These are phyloP conservation scores for Mycena epipterygia DNA, from an alignment of 768 basidiomycete genomes.

Conservation along the genomic window DNA sequence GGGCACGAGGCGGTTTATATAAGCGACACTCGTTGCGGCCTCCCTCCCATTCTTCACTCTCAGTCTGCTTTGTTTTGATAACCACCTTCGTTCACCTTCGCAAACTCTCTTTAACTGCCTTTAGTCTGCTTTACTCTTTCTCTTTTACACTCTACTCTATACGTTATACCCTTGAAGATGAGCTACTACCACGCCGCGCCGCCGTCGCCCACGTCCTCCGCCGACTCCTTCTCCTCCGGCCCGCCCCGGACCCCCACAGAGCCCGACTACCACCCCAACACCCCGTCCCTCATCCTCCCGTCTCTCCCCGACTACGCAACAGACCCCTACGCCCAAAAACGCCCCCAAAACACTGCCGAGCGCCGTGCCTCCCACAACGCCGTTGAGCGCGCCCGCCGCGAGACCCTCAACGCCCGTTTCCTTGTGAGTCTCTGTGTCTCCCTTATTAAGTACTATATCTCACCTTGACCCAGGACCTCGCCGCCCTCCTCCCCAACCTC, in stretches of 20 bases:
- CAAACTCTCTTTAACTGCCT: constrained; percentile 37
- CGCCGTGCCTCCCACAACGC: constrained; percentile 86
- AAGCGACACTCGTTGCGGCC: constrained; percentile 2
- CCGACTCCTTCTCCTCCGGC: constrained; percentile 33
- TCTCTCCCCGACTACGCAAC: constrained; percentile 33
- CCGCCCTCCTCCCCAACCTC: constrained; percentile 77
- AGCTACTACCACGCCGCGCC: constrained; percentile 30
- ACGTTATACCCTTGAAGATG: constrained; percentile 23
- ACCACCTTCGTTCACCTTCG: constrained; percentile 26
- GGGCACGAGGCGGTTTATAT: constrained; percentile 1
- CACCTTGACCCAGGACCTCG: constrained; percentile 65
- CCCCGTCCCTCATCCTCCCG: constrained; percentile 27
- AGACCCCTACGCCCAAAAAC: constrained; percentile 45
- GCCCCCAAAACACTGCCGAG: constrained; percentile 68
- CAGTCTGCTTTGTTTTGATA: neutral
- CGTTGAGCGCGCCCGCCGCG: constrained; percentile 79
- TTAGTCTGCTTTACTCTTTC: constrained; percentile 6
- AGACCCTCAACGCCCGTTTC: constrained; percentile 82
- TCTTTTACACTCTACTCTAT: neutral
- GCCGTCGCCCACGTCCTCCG: constrained; percentile 35
- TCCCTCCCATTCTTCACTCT: neutral
- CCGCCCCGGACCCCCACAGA: constrained; percentile 31
- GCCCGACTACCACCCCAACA: constrained; percentile 23
- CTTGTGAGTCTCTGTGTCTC: constrained; percentile 50
- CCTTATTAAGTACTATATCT: constrained; percentile 31